These are phyloP conservation scores for Galerina sulciceps DNA, from an alignment of 768 basidiomycete genomes.

Conservation along the genomic window DNA sequence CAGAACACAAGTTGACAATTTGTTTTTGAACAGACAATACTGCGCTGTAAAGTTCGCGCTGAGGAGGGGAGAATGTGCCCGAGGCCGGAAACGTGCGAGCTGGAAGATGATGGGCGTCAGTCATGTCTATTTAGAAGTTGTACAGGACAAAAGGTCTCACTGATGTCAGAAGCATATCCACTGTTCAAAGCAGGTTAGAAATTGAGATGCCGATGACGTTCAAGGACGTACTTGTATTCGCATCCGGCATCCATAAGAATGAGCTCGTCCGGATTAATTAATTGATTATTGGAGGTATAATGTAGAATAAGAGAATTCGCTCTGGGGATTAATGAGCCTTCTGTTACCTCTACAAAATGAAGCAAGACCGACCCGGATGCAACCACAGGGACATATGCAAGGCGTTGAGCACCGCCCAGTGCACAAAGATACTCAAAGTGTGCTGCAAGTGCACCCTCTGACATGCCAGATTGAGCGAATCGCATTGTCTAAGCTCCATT, in stretches of 20 bases:
- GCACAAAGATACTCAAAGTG: conserved; percentile 92
- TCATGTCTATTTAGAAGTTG: neutral
- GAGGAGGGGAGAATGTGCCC: conserved; percentile 78
- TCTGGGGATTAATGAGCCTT: conserved; percentile 38
- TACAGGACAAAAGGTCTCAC: conserved; percentile 42
- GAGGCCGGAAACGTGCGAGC: conserved; percentile 89
- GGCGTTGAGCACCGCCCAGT: conserved; percentile 77
- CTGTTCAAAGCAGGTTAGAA: conserved; percentile 36
- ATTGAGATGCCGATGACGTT: neutral
- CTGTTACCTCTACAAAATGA: neutral
- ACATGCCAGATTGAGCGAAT: conserved; percentile 52
- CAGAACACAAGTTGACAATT: conserved; percentile 64
- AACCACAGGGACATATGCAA: conserved; percentile 98
- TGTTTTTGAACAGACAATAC: conserved; percentile 75
- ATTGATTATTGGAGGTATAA: conserved; percentile 89
- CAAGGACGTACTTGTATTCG: conserved; percentile 72
- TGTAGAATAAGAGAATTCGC: conserved; percentile 92
- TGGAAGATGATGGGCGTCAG: conserved; percentile 35
- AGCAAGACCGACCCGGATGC: conserved; percentile 76
- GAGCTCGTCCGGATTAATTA: conserved; percentile 71
- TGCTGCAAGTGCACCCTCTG: conserved; percentile 55
- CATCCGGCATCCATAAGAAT: conserved; percentile 92
- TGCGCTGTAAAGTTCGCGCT: conserved; percentile 84
- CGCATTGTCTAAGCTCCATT: conserved; percentile 72
- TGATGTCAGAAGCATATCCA: conserved; percentile 95